Conservation (phyloP, 2,329 filamentous ascomycete genomes). For the Sordariomycetes sp. region DNA sequence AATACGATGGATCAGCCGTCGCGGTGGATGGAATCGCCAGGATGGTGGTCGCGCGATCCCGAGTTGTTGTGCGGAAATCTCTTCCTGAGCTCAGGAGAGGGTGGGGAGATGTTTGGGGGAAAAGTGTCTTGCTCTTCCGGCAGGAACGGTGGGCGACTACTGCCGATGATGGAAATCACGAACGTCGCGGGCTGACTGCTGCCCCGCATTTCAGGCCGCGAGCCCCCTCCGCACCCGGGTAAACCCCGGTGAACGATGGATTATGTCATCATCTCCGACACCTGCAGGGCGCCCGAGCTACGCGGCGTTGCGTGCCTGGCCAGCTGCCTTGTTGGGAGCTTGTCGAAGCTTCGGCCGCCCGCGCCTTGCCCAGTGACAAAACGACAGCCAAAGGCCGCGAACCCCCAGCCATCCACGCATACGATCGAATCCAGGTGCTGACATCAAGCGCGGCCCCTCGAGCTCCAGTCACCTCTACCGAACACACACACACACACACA, state of each 20-base stretch:
- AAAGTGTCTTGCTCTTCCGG: neutral
- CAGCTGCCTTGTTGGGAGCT: slow-evolving; percentile 3
- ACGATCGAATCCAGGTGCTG: neutral
- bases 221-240: neutral
- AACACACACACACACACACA: too few species aligned
- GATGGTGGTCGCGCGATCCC: neutral
- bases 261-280: neutral
- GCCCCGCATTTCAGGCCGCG: neutral
- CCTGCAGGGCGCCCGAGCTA: neutral
- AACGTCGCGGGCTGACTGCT: neutral
- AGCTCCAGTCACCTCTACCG: neutral
- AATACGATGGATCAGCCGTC: neutral
- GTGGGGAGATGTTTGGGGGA: neutral
- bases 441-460: neutral
- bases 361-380: neutral
- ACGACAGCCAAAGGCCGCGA: neutral
- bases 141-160: neutral
- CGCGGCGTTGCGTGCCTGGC: slow-evolving; percentile 4
- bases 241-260: neutral
- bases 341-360: slow-evolving; percentile 2
- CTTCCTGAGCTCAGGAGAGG: neutral
- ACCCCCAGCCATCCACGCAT: neutral
- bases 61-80: neutral
- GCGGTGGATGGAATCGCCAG: neutral
- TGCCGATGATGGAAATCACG: neutral